Percentiles rank a stretch among this genome's conserved stretches.
Evolutionary conservation across 345 rosid genomes (phyloP).

Genomic region (Mercurialis annua): DNA sequence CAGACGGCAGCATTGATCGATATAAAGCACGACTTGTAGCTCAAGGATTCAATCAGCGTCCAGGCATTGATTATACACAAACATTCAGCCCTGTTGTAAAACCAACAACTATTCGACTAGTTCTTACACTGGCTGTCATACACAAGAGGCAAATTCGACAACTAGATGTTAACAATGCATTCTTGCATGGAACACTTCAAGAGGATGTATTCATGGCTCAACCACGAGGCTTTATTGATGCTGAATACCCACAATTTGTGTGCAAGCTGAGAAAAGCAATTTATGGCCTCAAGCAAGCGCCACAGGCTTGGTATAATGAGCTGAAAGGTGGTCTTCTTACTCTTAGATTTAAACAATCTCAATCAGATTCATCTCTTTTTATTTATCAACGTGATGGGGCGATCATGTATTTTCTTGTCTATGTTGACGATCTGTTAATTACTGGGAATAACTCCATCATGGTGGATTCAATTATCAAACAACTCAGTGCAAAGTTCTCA

Average conservation of each 20-base stretch:
- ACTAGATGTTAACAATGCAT: background rate
- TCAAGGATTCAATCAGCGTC: background rate
- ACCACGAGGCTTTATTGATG: background rate
- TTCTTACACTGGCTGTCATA: background rate
- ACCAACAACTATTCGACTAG: background rate
- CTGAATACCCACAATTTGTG: background rate
- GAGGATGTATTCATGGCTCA: background rate
- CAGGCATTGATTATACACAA: no score
- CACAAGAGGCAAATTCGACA: background rate
- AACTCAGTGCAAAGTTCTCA: no score
- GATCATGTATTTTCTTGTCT: no score
- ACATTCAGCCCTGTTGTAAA: background rate
- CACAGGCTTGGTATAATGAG: background rate
- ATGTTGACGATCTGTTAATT: no score
- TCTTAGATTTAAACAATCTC: background rate
- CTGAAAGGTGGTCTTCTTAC: background rate
- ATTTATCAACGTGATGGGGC: background rate
- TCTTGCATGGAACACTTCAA: background rate
- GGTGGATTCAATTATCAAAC: no score
- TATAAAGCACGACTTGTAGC: background rate
- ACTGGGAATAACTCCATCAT: no score
- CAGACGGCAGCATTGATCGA: background rate
- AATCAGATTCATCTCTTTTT: background rate
- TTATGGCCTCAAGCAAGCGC: background rate
- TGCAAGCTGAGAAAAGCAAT: background rate